phyloP scores from a whole-genome alignment of 176 grass and related monocot genomes.

The Saccharum spontaneum region DNA sequence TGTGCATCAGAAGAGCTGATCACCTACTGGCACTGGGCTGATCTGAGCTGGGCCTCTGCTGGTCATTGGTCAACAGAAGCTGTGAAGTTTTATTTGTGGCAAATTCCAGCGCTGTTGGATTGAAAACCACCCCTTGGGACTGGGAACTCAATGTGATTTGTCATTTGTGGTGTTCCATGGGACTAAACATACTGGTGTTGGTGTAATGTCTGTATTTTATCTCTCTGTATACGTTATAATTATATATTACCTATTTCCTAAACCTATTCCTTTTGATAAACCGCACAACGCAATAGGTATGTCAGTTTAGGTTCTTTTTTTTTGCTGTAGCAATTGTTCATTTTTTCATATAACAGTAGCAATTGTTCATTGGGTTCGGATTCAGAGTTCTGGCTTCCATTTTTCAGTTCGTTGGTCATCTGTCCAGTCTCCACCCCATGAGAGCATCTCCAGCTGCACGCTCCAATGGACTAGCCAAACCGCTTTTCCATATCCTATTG shows the following conservation, averaged over 20 bases:
- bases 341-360: too few species aligned
- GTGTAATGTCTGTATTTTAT: conserved; percentile 14
- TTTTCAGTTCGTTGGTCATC: too few species aligned
- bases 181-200: neutral
- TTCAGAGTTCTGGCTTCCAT: neutral
- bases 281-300: neutral
- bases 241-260: neutral
- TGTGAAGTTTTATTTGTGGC: neutral
- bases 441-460: too few species aligned
- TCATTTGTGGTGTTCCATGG: conserved; percentile 9
- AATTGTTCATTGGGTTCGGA: neutral
- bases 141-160: neutral
- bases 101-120: neutral
- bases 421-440: too few species aligned
- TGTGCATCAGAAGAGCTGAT: conserved; percentile 91
- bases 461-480: too few species aligned
- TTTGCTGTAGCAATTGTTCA: neutral
- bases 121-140: neutral
- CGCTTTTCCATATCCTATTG: too few species aligned
- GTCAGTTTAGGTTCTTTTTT: neutral
- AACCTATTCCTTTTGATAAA: neutral
- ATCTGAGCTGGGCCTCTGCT: neutral
- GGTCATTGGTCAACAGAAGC: neutral
- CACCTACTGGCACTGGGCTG: neutral
- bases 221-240: neutral